Evolutionary conservation across 345 rosid genomes (phyloP).

Genomic region (Eucalyptus marginata): DNA sequence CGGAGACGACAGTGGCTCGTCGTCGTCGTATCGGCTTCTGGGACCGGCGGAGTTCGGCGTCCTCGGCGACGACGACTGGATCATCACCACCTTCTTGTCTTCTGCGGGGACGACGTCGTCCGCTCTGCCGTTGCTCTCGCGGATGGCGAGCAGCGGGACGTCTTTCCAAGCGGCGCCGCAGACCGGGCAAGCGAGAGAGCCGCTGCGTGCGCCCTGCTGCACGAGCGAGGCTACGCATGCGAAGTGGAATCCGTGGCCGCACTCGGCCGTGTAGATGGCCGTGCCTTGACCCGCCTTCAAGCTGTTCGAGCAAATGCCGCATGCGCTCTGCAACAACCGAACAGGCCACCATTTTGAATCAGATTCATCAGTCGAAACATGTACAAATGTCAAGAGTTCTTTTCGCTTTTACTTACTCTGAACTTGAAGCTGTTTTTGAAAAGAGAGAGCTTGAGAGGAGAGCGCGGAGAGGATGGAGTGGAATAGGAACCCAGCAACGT

Average conservation of each 20-base stretch:
- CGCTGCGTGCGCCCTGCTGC: constrained; percentile 15
- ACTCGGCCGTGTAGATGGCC: constrained; percentile 80
- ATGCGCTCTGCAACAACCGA: constrained; percentile 34
- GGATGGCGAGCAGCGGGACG: constrained; percentile 39
- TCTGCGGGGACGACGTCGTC: constrained; percentile 1
- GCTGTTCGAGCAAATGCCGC: constrained; percentile 64
- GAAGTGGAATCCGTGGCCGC: constrained; percentile 71
- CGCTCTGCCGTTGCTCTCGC: background rate
- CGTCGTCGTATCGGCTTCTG: constrained; percentile 55
- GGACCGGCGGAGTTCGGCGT: background rate
- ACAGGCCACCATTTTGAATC: background rate
- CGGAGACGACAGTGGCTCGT: constrained; percentile 64
- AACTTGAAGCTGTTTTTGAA: constrained; percentile 77
- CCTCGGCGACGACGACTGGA: constrained; percentile 21
- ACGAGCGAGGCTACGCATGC: constrained; percentile 57
- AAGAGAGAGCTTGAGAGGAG: constrained; percentile 68
- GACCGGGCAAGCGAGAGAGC: constrained; percentile 58
- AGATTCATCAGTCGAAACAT: background rate
- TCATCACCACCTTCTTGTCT: constrained; percentile 6
- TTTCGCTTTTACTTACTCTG: constrained; percentile 26
- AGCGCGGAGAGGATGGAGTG: constrained; percentile 58
- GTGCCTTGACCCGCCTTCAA: constrained; percentile 71
- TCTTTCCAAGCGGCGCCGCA: constrained; percentile 66
- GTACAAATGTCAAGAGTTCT: background rate
- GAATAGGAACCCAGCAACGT: constrained; percentile 9